Base-by-base conservation (phyloP, 2,329 filamentous ascomycete species). In the Stagonosporopsis chrysanthemi region DNA sequence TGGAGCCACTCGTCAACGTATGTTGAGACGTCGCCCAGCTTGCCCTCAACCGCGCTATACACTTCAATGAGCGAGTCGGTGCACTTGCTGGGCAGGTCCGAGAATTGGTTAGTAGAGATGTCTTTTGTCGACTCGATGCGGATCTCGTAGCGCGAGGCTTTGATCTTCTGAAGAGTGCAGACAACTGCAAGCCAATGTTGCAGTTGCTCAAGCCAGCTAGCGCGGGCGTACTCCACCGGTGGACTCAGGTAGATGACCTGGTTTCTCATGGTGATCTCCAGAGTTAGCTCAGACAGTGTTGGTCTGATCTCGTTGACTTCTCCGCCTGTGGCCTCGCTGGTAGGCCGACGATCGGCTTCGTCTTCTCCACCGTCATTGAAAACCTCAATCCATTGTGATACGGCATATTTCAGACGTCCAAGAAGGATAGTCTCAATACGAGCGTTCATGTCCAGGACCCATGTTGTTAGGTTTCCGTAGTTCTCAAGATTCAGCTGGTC, bases 1-100 rank as follows among this genome's bases (percentile, higher is more conserved):
- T 97, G 95, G 42, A 99, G 83, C 95, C 95, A 99, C 77, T 98
- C 96, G 74, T 97, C 92, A 9, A 99, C 92, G 67, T 99, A 99
- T 4, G 83, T 83, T 35, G 90, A 86, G 29, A 98, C 91, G 40
- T 90, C 88, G 15, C 84, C 82, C 4, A 99, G 80, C 77, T 95
- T 96, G 63, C 86, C 86, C 76, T 98, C 93, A 9, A 99, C 86
- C 0, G 89, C 88, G 31, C 84, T 84, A 73, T 98, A 97, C 0
- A 96, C 93, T 58, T 88, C 85, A 42, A 88, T 85, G 19, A 99
- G 84, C 55, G 90, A 86, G 43, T 89, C 85, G 19, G 92, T 91
- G 76, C 94, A 98, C 70, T 90, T 86, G 55, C 88, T 87, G 1
- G 94, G 92, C 29, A 99, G 83, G 64, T 96, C 88, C 12, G 91